Conservation (phyloP, 768 basidiomycete genomes). For the Xanthoconium purpureum region DNA sequence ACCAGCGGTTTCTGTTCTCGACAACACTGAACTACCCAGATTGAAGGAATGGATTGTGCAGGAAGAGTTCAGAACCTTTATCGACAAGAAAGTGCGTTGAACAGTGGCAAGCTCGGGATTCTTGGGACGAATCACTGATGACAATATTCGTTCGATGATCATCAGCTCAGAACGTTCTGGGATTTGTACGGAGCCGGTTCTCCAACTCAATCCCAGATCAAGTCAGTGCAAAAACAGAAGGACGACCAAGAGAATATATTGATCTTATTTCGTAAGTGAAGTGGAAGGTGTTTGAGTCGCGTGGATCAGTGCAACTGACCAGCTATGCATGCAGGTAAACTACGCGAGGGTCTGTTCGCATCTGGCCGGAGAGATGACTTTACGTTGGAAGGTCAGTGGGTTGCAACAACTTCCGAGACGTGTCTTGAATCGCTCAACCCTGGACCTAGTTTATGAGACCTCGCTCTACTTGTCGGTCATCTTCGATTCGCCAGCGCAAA, state of each 20-base stretch:
- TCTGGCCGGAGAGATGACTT: conserved; percentile 59
- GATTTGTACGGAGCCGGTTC: conserved; percentile 31
- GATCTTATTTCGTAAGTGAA: conserved; percentile 65
- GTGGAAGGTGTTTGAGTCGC: background rate
- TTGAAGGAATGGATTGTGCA: conserved; percentile 58
- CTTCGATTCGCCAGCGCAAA: conserved; percentile 61
- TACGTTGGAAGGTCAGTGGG: conserved; percentile 58
- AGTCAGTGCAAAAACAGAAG: conserved; percentile 32
- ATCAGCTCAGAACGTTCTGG: conserved; percentile 51
- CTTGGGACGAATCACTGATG: background rate
- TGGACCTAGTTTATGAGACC: conserved; percentile 61
- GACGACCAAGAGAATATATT: conserved; percentile 63
- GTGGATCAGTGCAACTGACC: background rate
- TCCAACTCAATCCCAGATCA: conserved; percentile 5
- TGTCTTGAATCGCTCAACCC: background rate
- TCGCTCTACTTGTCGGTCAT: conserved; percentile 64
- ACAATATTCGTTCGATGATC: background rate
- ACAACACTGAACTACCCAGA: conserved; percentile 42
- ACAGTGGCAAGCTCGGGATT: background rate
- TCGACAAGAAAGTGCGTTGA: conserved; percentile 57
- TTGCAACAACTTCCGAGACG: background rate
- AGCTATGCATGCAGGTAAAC: conserved; percentile 51
- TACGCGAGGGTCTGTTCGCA: conserved; percentile 70
- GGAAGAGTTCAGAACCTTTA: conserved; percentile 63
- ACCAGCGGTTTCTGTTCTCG: conserved; percentile 11